Percentiles rank a stretch among this genome's conserved stretches.
Evolutionary conservation across 78 protist genomes (phyloP).

Genomic region (Acrasis kona): DNA sequence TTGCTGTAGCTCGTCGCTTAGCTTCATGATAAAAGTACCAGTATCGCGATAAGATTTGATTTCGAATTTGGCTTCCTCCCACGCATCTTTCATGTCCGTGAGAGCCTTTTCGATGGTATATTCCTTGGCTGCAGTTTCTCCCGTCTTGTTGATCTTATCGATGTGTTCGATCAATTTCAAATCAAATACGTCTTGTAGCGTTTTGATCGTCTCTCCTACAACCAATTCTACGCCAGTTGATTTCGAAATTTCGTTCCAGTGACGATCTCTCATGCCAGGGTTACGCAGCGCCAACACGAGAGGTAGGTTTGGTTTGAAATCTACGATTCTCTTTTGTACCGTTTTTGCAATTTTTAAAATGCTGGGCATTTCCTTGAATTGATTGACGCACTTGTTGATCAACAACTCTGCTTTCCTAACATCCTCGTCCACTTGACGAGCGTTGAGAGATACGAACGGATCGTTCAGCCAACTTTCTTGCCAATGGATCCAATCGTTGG

Average conservation of each 20-base stretch:
- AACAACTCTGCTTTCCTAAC: not conserved
- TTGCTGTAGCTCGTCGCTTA: conserved; percentile 40
- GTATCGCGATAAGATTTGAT: conserved; percentile 32
- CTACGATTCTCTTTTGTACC: conserved; percentile 19
- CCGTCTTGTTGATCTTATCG: conserved; percentile 19
- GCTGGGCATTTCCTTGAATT: conserved; percentile 11
- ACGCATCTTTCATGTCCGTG: conserved; percentile 40
- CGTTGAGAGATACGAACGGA: conserved; percentile 25
- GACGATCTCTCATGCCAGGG: conserved; percentile 67
- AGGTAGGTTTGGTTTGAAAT: conserved; percentile 36
- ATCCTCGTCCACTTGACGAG: conserved; percentile 24
- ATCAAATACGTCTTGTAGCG: conserved; percentile 8
- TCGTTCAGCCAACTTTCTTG: conserved; percentile 33
- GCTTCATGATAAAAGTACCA: conserved; percentile 43
- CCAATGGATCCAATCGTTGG: conserved; percentile 45
- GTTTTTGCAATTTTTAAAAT: conserved; percentile 20
- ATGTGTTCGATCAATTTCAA: conserved; percentile 15
- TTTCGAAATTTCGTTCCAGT: conserved; percentile 50
- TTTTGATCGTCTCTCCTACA: not conserved
- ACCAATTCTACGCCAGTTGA: too few species aligned
- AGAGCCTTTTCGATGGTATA: conserved; percentile 58
- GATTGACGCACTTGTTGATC: conserved; percentile 3
- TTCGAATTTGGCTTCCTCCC: conserved; percentile 28
- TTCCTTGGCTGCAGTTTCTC: conserved; percentile 59
- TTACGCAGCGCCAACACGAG: conserved; percentile 41